Percentiles rank a stretch among this genome's conserved stretches.
Conservation (phyloP, 2,329 filamentous ascomycete genomes). For the Fusarium nanum region DNA sequence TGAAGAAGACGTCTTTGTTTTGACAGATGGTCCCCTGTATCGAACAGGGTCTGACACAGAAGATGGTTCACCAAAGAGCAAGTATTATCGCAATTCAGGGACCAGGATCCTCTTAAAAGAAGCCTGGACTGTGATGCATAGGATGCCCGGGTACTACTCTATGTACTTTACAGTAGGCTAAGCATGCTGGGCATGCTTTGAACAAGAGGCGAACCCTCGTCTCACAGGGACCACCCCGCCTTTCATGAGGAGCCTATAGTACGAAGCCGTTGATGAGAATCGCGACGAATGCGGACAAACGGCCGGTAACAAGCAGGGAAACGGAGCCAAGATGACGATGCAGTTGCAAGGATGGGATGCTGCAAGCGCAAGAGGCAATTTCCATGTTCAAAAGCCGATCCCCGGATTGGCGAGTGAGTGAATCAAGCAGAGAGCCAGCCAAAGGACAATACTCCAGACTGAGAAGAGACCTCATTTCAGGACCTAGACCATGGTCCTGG, state of each 20-base stretch:
- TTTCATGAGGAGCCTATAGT: slow-evolving; percentile 42
- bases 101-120: slow-evolving; percentile 37
- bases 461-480: background rate
- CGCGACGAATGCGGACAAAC: slow-evolving; percentile 44
- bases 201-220: slow-evolving; percentile 37
- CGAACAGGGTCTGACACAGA: slow-evolving; percentile 47
- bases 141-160: background rate
- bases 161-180: background rate
- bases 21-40: slow-evolving; percentile 39
- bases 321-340: slow-evolving; percentile 38
- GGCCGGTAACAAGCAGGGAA: slow-evolving; percentile 43
- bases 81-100: slow-evolving; percentile 28
- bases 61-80: slow-evolving; percentile 43
- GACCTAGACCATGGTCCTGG: background rate
- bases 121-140: slow-evolving; percentile 18
- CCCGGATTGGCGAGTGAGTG: slow-evolving; percentile 28
- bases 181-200: slow-evolving; percentile 16
- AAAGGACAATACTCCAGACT: slow-evolving; percentile 11
- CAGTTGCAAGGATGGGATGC: slow-evolving; percentile 36
- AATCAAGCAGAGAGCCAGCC: background rate
- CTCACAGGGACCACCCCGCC: slow-evolving; percentile 46
- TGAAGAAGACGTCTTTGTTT: slow-evolving; percentile 22
- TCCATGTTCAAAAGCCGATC: slow-evolving; percentile 35
- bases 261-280: slow-evolving; percentile 37
- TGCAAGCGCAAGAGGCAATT: slow-evolving; percentile 41